Evolutionary conservation across 1,284 basidiomycete species (phyloP), one percentile per base, ranked within the genome.

Genomic region (Abortiporus biennis): DNA sequence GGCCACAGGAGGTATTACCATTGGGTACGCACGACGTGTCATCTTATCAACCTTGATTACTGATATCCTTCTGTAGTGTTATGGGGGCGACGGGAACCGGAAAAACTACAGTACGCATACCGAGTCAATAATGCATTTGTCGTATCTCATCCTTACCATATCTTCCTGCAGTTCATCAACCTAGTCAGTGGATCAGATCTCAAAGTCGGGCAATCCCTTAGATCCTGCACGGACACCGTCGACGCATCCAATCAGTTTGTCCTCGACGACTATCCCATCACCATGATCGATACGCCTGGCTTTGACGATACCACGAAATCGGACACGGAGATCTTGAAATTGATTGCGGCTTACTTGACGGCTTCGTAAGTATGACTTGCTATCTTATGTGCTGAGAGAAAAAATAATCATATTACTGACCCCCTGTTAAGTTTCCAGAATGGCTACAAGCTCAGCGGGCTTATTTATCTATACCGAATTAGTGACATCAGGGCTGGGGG

Each of bases 381-480:
- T n/a, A n/a, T n/a, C n/a, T n/a, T n/a, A n/a, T n/a, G n/a, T n/a
- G n/a, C n/a, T n/a, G n/a, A n/a, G 27, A 11, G 11, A 29, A 13
- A n/a, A n/a, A n/a, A n/a, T n/a, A n/a, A n/a, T n/a, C n/a, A n/a
- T n/a, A n/a, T n/a, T n/a, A n/a, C n/a, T n/a, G n/a, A n/a, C n/a
- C 19, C 3, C 31, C 33, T 29, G 27, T 8, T 51, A 68, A 66
- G 6, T 68, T 68, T 29, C 16, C 52, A 64, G 25, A 53, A 56
- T 15, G 58, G 62, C 19, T 50, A 57, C 42, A 66, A 62, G 39
- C 57, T 76, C 16, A 58, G 66, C 1, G 74, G 74, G 0, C 62
- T 76, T 50, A 64, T 76, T 36, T 76, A 76, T 55, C 59, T 74
- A 54, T 72, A 76, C 49, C 66, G 69, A 3, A 76, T 76, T 45